Evolutionary conservation across 1,284 basidiomycete species (phyloP), one percentile per base, ranked within the genome.

Genomic region (Apiotrichum brassicae): DNA sequence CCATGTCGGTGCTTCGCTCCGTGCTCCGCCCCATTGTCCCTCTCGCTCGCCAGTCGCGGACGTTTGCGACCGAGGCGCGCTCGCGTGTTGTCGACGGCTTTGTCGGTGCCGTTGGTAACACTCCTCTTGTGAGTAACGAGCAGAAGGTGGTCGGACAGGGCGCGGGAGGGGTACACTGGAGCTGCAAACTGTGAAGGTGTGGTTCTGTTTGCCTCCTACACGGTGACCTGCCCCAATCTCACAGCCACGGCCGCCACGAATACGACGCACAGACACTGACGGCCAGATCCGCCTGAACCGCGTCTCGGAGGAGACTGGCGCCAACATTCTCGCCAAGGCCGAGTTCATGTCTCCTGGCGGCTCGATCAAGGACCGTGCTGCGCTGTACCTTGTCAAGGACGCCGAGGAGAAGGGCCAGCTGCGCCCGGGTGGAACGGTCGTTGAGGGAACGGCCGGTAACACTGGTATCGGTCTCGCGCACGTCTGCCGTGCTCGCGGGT

Each of bases 261-360:
- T 7, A 30, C 14, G 28, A 7, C 8, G 7, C 28, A 30, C 28
- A 30, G 14, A 14, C 8, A 38, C 37, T 38, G 23, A 40, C 43
- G 2, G n/a, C 57, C 14, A 94, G 90, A 91, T 95, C 57, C 82
- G 84, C 59, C 78, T 95, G 48, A 84, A 87, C 73, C 76, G 76
- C 25, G 78, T 97, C 22, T 95, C 91, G n/a, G 82, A 92, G 56
- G 82, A 82, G 70, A 89, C 84, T 0, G 93, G 93, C n/a, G 85
- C 83, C 55, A 83, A 84, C 53, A 90, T 98, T 54, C 83, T 86
- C 55, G 94, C 88, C 38, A 98, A 98, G 72, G 91, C 92, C 43
- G 94, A 98, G 75, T 94, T 97, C 70, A 91, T 95, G 77, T 95
- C 97, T 64, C 95, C 95, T 0, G 95, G 95, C n/a, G 95, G 95